Conservation (phyloP, 345 rosid genomes). For the Turnera subulata region DNA sequence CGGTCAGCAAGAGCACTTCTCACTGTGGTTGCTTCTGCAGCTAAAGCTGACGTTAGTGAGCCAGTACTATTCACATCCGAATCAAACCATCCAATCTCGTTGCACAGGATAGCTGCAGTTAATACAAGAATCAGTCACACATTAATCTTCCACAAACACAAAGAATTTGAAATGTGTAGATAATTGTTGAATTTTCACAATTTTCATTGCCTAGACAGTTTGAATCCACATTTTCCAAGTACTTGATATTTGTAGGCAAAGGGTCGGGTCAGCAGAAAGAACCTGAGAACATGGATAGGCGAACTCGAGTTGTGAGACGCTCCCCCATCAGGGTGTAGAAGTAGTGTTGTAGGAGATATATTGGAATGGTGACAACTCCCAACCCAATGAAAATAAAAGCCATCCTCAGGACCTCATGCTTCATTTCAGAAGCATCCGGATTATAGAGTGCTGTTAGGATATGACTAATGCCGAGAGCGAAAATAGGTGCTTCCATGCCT, state of each 20-base stretch:
- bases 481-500: slow-evolving; percentile 68
- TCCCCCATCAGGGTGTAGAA: slow-evolving; percentile 88
- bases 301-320: slow-evolving; percentile 67
- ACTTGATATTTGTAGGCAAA: neutral
- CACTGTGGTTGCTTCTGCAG: slow-evolving; percentile 78
- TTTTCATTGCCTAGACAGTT: no score
- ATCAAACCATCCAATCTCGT: slow-evolving; percentile 94
- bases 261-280: slow-evolving; percentile 6
- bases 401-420: slow-evolving; percentile 40
- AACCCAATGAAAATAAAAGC: slow-evolving; percentile 44
- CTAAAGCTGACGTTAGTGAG: slow-evolving; percentile 55
- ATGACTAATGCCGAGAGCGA: slow-evolving; percentile 67
- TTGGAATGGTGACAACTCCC: slow-evolving; percentile 51
- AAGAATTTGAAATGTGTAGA: no score
- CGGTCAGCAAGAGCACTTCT: slow-evolving; percentile 78
- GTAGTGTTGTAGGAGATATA: slow-evolving; percentile 66
- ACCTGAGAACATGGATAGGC: slow-evolving; percentile 74
- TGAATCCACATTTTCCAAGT: no score
- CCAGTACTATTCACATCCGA: slow-evolving; percentile 71
- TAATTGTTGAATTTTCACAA: no score
- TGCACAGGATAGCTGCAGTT: slow-evolving; percentile 65
- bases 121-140: slow-evolving; percentile 12
- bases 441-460: slow-evolving; percentile 61
- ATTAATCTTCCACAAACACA: neutral
- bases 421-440: slow-evolving; percentile 36